Percentiles rank a stretch among this genome's conserved stretches.
Evolutionary conservation across 2,329 filamentous ascomycete species (phyloP).

Genomic region (Ceratocystis cubensis): DNA sequence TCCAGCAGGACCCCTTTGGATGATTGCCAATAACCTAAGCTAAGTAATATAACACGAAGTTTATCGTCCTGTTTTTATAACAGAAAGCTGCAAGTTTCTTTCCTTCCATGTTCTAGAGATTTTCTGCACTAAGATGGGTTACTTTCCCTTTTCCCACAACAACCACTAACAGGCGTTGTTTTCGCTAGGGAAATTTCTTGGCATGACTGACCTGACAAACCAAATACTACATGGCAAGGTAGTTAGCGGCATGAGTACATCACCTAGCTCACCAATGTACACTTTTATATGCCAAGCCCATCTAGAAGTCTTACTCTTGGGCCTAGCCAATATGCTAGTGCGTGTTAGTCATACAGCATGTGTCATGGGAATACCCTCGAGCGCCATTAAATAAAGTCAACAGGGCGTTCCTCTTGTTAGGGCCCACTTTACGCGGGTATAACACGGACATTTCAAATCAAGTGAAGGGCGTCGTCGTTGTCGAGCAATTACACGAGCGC

Average conservation of each 20-base stretch:
- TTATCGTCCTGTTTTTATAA: not conserved
- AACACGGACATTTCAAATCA: not conserved
- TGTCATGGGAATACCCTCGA: not conserved
- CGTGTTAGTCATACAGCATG: constrained; percentile 6
- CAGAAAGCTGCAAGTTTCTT: no score
- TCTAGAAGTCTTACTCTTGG: no score
- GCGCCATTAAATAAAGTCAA: not conserved
- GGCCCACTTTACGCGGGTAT: not conserved
- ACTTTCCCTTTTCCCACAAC: no score
- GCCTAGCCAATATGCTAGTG: not conserved
- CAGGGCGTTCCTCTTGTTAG: not conserved
- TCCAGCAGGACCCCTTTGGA: not conserved
- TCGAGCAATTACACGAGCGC: not conserved
- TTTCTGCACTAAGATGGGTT: no score
- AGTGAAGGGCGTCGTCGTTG: not conserved
- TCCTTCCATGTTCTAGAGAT: no score
- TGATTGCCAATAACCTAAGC: not conserved
- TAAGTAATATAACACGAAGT: not conserved
- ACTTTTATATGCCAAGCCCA: no score
- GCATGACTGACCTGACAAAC: no score
- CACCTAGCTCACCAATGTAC: no score
- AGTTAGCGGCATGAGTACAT: no score
- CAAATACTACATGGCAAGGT: no score
- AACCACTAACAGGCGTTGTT: no score
- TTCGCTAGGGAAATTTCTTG: no score